Base-by-base conservation (phyloP, 495 filamentous ascomycete genomes). In the Penicillium chermesinum region DNA sequence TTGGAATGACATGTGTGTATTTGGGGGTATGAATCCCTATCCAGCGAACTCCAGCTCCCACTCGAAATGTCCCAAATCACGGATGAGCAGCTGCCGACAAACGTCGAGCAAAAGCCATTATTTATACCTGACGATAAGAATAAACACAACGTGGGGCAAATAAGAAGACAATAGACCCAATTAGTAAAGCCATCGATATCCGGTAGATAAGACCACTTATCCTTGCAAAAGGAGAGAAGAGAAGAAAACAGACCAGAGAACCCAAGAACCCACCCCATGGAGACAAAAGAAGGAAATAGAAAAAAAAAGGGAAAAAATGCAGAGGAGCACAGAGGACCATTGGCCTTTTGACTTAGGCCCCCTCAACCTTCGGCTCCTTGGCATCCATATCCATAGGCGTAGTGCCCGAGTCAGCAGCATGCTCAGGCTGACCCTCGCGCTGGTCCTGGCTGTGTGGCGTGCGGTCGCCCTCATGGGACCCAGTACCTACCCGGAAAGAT, bases 401-500 rank as follows among this genome's bases (percentile, higher is more conserved):
- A 46, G 44, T 46, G 25, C 58, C 58, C 16, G 53, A 47, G 27
- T 66, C 66, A 32, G 53, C 56, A 16, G 44, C 41, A 22, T 58
- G 53, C 17, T 54, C 47, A 12, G 52, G 44, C 13, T 51, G 48
- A 13, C 34, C 54, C 16, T 64, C 59, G 13, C 54, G 59, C 20
- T 50, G 45, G 19, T 65, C 60, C 13, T 61, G 54, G 25, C 52
- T 59, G 40, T 50, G 55, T 16, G 58, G 57, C n/a, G 61, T 60
- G 8, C 54, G 55, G 2, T 69, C 65, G 18, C 59, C 55, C 15
- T 68, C 65, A 3, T 49, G 42, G 2, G 61, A 63, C 12, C 62
- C 60, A 37, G 62, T 62, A 30, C 57, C 66, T 30, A 72, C 57
- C 7, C 71, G 67, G 63, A 74, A 74, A 6, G 69, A 61, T 15